Percentiles rank a stretch among this genome's conserved stretches.
Conservation (phyloP, 352 stramenopile species). For the Globisporangium nagaii region DNA sequence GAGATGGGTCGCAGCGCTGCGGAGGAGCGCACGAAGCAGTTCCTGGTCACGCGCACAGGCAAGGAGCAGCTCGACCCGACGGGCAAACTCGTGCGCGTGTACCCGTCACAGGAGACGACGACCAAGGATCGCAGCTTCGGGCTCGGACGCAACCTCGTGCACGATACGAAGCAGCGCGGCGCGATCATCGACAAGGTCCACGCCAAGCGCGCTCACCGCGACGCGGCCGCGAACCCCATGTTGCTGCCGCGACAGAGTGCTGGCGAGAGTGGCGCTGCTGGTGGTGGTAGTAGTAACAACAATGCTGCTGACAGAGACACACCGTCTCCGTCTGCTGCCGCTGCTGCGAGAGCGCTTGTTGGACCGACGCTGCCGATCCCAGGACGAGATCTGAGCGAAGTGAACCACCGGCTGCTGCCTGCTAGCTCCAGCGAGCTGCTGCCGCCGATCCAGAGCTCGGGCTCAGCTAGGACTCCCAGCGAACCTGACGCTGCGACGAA, state of each 20-base stretch:
- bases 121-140: conserved; percentile 74
- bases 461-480: background rate
- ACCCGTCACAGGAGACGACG: conserved; percentile 67
- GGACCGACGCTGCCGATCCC: conserved; percentile 16
- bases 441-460: background rate
- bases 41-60: conserved; percentile 47
- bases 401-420: conserved; percentile 26
- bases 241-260: conserved; percentile 18
- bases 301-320: conserved; percentile 10
- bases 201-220: conserved; percentile 28
- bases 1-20: conserved; percentile 54
- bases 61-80: conserved; percentile 60
- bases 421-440: background rate
- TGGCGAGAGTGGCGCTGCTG: background rate
- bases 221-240: conserved; percentile 14
- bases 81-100: conserved; percentile 51
- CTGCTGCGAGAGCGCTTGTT: background rate
- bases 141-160: conserved; percentile 42
- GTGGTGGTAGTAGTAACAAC: background rate
- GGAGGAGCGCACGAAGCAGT: conserved; percentile 49
- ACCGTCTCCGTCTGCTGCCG: background rate
- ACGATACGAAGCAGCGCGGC: conserved; percentile 27
- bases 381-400: conserved; percentile 21
- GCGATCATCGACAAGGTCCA: conserved; percentile 42
- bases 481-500: background rate